phyloP scores from a whole-genome alignment of 2,329 filamentous ascomycete species.

The Xylariaceae sp. region DNA sequence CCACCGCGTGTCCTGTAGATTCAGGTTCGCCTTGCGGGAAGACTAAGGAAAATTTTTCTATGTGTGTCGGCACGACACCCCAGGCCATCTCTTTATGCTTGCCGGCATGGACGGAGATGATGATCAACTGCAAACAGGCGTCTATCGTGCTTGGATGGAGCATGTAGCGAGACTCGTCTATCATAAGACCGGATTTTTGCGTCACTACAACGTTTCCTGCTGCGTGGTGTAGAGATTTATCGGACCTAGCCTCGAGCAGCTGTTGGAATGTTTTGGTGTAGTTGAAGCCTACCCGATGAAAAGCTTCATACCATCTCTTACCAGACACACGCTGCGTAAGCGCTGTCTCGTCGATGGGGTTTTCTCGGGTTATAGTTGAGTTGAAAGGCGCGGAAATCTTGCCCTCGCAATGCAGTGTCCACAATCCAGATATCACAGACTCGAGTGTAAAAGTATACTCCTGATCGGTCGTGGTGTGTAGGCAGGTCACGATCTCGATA shows the following conservation, averaged over 20 bases:
- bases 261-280: conserved; percentile 31
- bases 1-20: conserved; percentile 15
- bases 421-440: conserved; percentile 23
- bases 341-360: conserved; percentile 16
- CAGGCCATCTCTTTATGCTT: conserved; percentile 30
- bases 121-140: conserved; percentile 33
- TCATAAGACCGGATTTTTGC: conserved; percentile 13
- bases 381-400: conserved; percentile 17
- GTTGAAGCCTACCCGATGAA: conserved; percentile 32
- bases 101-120: conserved; percentile 28
- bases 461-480: conserved; percentile 15
- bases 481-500: conserved; percentile 28
- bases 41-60: conserved; percentile 23
- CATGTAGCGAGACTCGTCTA: conserved; percentile 35
- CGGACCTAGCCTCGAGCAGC: conserved; percentile 20
- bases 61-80: conserved; percentile 28
- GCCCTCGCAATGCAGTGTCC: conserved; percentile 29
- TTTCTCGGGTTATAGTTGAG: not conserved
- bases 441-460: conserved; percentile 30
- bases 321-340: conserved; percentile 25
- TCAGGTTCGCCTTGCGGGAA: conserved; percentile 15
- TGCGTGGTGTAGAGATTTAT: conserved; percentile 20
- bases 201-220: conserved; percentile 13
- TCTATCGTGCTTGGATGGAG: conserved; percentile 46
- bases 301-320: conserved; percentile 30